Evolutionary conservation across 2,329 filamentous ascomycete genomes (phyloP).

Genomic region (Aphanocladium album): DNA sequence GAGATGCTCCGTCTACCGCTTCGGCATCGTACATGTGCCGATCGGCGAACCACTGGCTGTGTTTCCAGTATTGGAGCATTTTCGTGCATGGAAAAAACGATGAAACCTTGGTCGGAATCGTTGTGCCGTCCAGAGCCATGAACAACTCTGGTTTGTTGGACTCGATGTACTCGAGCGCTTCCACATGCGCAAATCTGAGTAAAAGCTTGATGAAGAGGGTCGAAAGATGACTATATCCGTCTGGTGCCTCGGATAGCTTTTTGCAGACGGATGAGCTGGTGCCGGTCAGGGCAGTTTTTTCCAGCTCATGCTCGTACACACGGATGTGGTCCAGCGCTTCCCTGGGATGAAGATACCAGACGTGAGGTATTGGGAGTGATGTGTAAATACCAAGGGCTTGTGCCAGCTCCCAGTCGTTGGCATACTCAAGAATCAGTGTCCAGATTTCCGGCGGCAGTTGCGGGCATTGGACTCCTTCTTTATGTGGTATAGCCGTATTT

Average conservation of each 20-base stretch:
- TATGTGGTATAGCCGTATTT: constrained; percentile 30
- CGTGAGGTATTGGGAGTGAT: constrained; percentile 63
- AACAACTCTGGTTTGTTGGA: constrained; percentile 66
- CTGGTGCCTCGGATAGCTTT: constrained; percentile 65
- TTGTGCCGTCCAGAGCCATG: constrained; percentile 78
- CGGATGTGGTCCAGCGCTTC: constrained; percentile 60
- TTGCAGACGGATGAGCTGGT: constrained; percentile 66
- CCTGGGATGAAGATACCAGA: constrained; percentile 63
- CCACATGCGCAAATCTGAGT: constrained; percentile 81
- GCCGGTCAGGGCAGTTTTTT: constrained; percentile 76
- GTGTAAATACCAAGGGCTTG: constrained; percentile 8
- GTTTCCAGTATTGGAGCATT: constrained; percentile 88
- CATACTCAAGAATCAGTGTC: constrained; percentile 79
- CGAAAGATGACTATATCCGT: constrained; percentile 66
- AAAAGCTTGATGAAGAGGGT: constrained; percentile 81
- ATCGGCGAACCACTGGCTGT: constrained; percentile 73
- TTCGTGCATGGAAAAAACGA: constrained; percentile 78
- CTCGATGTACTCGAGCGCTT: constrained; percentile 66
- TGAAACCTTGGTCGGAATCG: constrained; percentile 83
- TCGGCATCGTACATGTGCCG: constrained; percentile 77
- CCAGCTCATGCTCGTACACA: constrained; percentile 71
- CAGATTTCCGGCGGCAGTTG: constrained; percentile 79
- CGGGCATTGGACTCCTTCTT: constrained; percentile 30
- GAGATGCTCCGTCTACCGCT: constrained; percentile 81
- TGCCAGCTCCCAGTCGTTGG: constrained; percentile 80